Percentiles rank a stretch among this genome's conserved stretches.
These are phyloP conservation scores for Aspergillus tubingensis DNA, from an alignment of 2,329 filamentous ascomycete species.

Conservation along the genomic window DNA sequence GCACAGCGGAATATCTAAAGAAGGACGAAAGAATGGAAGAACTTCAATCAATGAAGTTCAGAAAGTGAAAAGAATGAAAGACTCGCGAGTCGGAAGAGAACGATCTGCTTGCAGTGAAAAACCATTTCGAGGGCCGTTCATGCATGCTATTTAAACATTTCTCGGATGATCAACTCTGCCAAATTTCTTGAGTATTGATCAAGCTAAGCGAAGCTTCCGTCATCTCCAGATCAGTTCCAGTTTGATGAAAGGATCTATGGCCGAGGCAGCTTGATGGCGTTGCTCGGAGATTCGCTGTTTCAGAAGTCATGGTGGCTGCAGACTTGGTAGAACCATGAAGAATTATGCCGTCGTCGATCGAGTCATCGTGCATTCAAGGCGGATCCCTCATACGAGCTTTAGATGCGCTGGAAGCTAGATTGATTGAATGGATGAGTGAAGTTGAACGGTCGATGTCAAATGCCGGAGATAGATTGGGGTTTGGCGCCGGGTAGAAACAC, in stretches of 20 bases:
- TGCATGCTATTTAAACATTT: neutral
- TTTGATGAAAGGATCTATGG: neutral
- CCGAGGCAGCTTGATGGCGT: neutral
- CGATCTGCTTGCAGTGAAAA: neutral
- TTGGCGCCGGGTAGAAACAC: neutral
- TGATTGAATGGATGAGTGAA: neutral
- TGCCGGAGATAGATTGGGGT: neutral
- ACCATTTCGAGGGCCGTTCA: too few relatives aligned
- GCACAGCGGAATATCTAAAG: constrained; percentile 5
- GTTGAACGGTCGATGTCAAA: neutral
- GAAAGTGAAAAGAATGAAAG: neutral
- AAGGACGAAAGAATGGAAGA: neutral
- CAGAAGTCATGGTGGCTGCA: neutral
- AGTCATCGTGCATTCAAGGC: too few relatives aligned
- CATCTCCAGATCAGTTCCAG: neutral
- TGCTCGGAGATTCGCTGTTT: neutral
- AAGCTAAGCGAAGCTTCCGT: neutral
- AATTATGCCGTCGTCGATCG: neutral
- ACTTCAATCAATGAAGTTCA: constrained; percentile 9
- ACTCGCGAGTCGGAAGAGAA: neutral
- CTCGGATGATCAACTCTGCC: neutral
- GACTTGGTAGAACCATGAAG: neutral
- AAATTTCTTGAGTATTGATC: neutral
- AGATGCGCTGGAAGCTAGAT: too few relatives aligned
- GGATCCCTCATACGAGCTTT: neutral